These are phyloP conservation scores for Haplosporangium sp. DNA, from an alignment of 371 early-diverging fungal species.

Conservation along the genomic window DNA sequence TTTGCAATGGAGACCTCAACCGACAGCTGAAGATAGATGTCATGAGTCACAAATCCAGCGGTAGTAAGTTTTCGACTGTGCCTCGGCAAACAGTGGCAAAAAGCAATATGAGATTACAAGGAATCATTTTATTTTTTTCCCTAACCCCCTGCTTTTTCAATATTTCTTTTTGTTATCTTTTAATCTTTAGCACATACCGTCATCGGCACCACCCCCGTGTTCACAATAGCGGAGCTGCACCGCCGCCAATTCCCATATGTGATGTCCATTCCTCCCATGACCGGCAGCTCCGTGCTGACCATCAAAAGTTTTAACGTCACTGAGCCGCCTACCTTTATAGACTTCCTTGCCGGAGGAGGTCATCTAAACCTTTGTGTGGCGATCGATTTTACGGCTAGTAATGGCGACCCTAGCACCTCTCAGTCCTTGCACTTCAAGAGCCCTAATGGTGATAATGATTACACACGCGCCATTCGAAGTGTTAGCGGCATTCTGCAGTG, in stretches of 20 bases:
- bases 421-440: conserved; percentile 56
- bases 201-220: conserved; percentile 15
- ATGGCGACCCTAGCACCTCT: conserved; percentile 56
- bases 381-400: conserved; percentile 66
- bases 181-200: conserved; percentile 21
- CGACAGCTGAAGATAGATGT: conserved; percentile 37
- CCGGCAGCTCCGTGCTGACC: conserved; percentile 14
- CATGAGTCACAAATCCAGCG: conserved; percentile 33
- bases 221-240: conserved; percentile 22
- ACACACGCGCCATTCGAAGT: conserved; percentile 57
- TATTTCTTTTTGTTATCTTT: background rate
- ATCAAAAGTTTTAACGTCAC: conserved; percentile 20
- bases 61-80: conserved; percentile 19
- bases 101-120: background rate
- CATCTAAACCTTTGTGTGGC: conserved; percentile 57
- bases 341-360: conserved; percentile 60
- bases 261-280: conserved; percentile 35
- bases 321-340: conserved; percentile 56
- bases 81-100: background rate
- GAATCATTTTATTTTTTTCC: background rate
- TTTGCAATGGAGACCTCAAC: conserved; percentile 52
- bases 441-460: conserved; percentile 49
- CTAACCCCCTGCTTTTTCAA: background rate
- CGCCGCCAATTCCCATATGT: conserved; percentile 17
- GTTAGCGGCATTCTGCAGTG: conserved; percentile 57